Conservation (phyloP, 108 stramenopile species). For the Pseudonitzschia delicatissima region DNA sequence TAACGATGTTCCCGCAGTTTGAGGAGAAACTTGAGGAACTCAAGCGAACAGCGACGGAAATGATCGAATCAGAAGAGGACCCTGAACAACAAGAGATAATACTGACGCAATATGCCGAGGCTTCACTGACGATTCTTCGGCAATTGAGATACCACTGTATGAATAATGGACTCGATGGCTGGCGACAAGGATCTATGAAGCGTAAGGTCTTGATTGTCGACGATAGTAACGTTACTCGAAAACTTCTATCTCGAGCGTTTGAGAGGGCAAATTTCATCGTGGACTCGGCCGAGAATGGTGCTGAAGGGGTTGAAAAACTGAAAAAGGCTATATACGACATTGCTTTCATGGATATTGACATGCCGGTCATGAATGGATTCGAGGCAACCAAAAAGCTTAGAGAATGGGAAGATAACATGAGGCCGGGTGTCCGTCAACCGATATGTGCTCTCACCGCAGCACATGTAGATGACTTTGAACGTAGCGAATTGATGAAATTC, state of each 20-base stretch:
- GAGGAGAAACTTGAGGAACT: conserved; percentile 74
- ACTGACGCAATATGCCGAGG: conserved; percentile 83
- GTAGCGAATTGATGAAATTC: conserved; percentile 85
- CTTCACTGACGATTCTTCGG: conserved; percentile 81
- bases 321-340: conserved; percentile 88
- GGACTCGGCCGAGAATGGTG: conserved; percentile 86
- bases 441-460: conserved; percentile 90
- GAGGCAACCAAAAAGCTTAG: conserved; percentile 82
- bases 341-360: conserved; percentile 95
- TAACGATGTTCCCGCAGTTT: conserved; percentile 83
- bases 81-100: conserved; percentile 78
- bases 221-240: conserved; percentile 79
- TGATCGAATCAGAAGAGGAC: conserved; percentile 80
- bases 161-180: conserved; percentile 87
- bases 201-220: conserved; percentile 87
- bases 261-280: conserved; percentile 88
- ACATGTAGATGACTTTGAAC: conserved; percentile 83
- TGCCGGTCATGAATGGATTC: conserved; percentile 94
- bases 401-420: conserved; percentile 80
- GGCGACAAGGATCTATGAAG: conserved; percentile 81
- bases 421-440: conserved; percentile 85
- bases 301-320: conserved; percentile 83
- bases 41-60: conserved; percentile 75
- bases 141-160: conserved; percentile 92
- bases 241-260: conserved; percentile 81